phyloP scores from a whole-genome alignment of 2,329 filamentous ascomycete species.

The Colletotrichum abscissum region DNA sequence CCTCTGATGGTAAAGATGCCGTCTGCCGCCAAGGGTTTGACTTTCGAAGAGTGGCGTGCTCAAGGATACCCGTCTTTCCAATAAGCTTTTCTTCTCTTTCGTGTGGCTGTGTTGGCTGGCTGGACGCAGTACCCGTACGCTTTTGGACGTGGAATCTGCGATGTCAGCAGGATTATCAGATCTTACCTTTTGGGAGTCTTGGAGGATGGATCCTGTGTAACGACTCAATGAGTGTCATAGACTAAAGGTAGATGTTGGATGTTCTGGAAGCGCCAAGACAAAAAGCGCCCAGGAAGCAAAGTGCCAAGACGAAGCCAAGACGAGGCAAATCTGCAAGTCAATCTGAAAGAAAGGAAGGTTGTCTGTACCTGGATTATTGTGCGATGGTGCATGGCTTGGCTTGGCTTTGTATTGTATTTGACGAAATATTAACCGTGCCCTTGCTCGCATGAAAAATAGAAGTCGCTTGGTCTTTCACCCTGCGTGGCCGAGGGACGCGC shows the following conservation, averaged over 20 bases:
- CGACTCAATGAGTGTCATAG: background rate
- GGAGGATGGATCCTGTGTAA: background rate
- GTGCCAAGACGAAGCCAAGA: background rate
- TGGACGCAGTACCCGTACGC: background rate
- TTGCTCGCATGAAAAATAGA: constrained; percentile 23
- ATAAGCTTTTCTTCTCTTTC: background rate
- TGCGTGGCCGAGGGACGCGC: constrained; percentile 7
- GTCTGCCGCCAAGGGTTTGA: constrained; percentile 43
- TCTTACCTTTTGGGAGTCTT: background rate
- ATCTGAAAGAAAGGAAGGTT: constrained; percentile 10
- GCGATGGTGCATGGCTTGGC: constrained; percentile 15
- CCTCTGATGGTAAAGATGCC: constrained; percentile 58
- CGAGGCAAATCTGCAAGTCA: constrained; percentile 13
- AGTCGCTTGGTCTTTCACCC: background rate
- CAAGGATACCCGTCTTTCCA: constrained; percentile 32
- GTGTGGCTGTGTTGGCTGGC: background rate
- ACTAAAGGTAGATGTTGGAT: background rate
- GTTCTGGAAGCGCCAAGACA: background rate
- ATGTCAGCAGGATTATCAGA: background rate
- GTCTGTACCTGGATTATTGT: constrained; percentile 13
- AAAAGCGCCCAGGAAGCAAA: background rate
- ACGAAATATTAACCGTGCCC: constrained; percentile 7
- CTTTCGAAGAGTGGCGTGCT: constrained; percentile 48
- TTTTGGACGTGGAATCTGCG: background rate
- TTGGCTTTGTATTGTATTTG: constrained; percentile 17